Evolutionary conservation across 345 rosid species (phyloP).

Genomic region (Syzygium aromaticum): DNA sequence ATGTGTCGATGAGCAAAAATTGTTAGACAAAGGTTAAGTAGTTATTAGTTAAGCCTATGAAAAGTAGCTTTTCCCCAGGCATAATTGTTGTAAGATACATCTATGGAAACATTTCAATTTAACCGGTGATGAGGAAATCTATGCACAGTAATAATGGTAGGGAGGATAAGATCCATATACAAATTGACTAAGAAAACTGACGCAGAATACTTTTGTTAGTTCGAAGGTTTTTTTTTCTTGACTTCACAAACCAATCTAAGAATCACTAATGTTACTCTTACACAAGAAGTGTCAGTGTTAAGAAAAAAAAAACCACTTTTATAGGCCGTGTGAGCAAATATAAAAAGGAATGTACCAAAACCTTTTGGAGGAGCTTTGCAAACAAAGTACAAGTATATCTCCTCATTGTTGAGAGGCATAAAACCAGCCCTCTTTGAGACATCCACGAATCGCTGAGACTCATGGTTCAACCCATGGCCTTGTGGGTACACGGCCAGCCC

Average conservation of each 20-base stretch:
- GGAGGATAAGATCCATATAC: neutral
- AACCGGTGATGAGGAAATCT: neutral
- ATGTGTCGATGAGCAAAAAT: neutral
- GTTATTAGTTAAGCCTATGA: neutral
- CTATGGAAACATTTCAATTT: neutral
- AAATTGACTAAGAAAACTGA: too few relatives aligned
- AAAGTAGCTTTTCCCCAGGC: neutral
- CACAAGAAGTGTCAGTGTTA: too few relatives aligned
- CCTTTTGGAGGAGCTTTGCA: conserved; percentile 14
- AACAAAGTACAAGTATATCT: conserved; percentile 18
- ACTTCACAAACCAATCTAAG: neutral
- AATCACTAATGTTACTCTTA: neutral
- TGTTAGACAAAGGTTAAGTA: neutral
- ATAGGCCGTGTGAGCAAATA: too few relatives aligned
- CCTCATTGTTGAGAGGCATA: conserved; percentile 14
- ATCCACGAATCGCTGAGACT: conserved; percentile 12
- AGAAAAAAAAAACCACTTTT: too few relatives aligned
- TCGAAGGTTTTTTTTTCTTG: too few relatives aligned
- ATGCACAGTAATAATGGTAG: neutral
- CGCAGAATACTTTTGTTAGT: too few relatives aligned
- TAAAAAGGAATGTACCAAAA: neutral
- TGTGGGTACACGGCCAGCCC: conserved; percentile 12
- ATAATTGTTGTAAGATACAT: neutral
- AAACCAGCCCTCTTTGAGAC: conserved; percentile 17
- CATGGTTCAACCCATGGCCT: conserved; percentile 14